A percentile compares a stretch with the other conserved stretches of the same genome.
Evolutionary conservation across 2,329 filamentous ascomycete species (phyloP).

Genomic region (Clonostachys chloroleuca): DNA sequence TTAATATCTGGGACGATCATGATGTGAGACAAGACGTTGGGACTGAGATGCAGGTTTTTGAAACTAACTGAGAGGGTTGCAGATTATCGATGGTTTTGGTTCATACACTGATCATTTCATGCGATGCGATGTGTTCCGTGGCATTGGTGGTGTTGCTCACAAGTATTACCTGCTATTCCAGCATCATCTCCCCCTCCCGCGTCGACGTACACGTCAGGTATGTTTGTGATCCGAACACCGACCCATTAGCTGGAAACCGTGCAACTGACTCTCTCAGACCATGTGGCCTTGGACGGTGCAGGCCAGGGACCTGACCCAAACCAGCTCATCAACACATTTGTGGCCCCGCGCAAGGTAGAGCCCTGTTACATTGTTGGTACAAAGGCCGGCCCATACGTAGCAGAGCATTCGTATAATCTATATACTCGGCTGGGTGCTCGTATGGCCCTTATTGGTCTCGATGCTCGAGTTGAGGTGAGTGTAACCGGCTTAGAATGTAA

Average conservation of each 20-base stretch:
- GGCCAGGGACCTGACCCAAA: conserved; percentile 57
- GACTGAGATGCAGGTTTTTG: background rate
- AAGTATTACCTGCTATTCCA: conserved; percentile 99
- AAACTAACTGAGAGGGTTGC: conserved; percentile 32
- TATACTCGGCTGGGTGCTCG: conserved; percentile 80
- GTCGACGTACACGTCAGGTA: conserved; percentile 80
- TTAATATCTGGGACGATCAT: conserved; percentile 98
- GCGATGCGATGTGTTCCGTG: conserved; percentile 85
- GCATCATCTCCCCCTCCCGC: conserved; percentile 80
- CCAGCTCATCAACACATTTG: conserved; percentile 72
- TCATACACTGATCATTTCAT: conserved; percentile 95
- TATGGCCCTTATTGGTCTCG: conserved; percentile 81
- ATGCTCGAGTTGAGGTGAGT: conserved; percentile 80
- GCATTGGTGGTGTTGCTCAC: conserved; percentile 86
- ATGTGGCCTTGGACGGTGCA: background rate
- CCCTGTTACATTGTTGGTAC: conserved; percentile 74
- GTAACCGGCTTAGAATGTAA: too few species aligned
- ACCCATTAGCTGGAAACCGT: too few species aligned
- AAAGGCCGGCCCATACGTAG: conserved; percentile 84
- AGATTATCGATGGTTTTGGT: conserved; percentile 89
- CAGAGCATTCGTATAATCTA: conserved; percentile 80
- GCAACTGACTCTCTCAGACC: too few species aligned
- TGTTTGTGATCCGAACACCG: background rate
- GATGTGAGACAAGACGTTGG: conserved; percentile 44
- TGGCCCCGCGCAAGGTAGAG: conserved; percentile 52